Percentiles rank a stretch among this genome's conserved stretches.
Evolutionary conservation across 2,329 filamentous ascomycete species (phyloP).

Genomic region (Ploettnerulaceae sp.): DNA sequence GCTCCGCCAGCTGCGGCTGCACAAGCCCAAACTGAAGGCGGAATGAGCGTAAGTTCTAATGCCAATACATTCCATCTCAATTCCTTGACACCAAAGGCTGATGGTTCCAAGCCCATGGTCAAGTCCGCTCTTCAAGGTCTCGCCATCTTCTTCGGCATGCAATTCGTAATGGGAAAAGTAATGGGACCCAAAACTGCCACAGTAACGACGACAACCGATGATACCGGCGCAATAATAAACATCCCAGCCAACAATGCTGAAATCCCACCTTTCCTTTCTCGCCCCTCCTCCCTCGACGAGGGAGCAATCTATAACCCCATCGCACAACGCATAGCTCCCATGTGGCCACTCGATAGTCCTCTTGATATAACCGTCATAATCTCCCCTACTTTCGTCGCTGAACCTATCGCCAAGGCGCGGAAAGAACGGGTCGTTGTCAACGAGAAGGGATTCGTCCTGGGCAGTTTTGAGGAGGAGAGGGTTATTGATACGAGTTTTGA

Average conservation of each 20-base stretch:
- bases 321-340: conserved; percentile 71
- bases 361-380: conserved; percentile 84
- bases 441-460: conserved; percentile 75
- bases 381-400: conserved; percentile 66
- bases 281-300: conserved; percentile 55
- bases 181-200: conserved; percentile 41
- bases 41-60: conserved; percentile 31
- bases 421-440: conserved; percentile 68
- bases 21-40: conserved; percentile 27
- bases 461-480: conserved; percentile 74
- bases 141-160: conserved; percentile 53
- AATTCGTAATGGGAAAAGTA: conserved; percentile 52
- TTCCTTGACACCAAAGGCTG: background rate
- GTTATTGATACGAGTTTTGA: conserved; percentile 71
- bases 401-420: conserved; percentile 60
- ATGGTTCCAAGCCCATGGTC: conserved; percentile 28
- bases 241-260: conserved; percentile 49
- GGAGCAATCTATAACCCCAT: conserved; percentile 59
- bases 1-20: conserved; percentile 31
- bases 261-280: conserved; percentile 61
- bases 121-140: conserved; percentile 44
- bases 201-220: conserved; percentile 42
- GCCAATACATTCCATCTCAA: background rate
- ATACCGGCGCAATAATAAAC: conserved; percentile 49
- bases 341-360: conserved; percentile 76